Evolutionary conservation across 2,329 filamentous ascomycete species (phyloP), one percentile per base, ranked within the genome.

Genomic region (Bipolaris cookei): DNA sequence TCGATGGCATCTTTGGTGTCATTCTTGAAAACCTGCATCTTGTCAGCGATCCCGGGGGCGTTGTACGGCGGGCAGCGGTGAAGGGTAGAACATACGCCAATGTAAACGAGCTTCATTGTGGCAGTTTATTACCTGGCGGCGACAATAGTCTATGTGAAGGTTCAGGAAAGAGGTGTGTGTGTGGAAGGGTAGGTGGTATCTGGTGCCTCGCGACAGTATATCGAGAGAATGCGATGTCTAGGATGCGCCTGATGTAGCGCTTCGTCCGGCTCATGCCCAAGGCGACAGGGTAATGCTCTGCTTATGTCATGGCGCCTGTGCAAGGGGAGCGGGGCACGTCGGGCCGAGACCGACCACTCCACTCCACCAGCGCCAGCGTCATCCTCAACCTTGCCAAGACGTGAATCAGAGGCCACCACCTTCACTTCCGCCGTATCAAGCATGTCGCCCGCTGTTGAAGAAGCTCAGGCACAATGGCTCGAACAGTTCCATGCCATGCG

Each of bases 401-500:
- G 32, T 63, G 52, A 34, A 43, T n/a, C 41, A 56, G 16, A 49
- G 46, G 21, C 51, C 18, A 37, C 30, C 21, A 45, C 20, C 11
- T 3, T 18, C 13, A 34, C 48, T 13, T 21, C 25, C 2, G 35
- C 20, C 34, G 37, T 2, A n/a, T 39, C 43, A 16, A 35, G 8
- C n/a, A 80, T 81, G 79, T 75, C 77, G 34, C 62, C 76, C 4
- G 69, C 74, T 4, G 51, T 76, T 34, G 75, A 78, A n/a, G 65
- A 69, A 16, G 76, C 79, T 13, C 82, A 88, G 72, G 80, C 82
- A 42, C 84, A 90, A 84, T 98, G 95, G 95, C 88, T 94, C 64
- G 84, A 87, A 57, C 92, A 97, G 74, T 86, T 96, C 67, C 85
- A 87, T 25, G 87, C 90, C 30, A 98, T 99, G 95, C 89, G 89